Conservation (phyloP, 148 eudicot genomes). For the Chenopodium berlandieri region DNA sequence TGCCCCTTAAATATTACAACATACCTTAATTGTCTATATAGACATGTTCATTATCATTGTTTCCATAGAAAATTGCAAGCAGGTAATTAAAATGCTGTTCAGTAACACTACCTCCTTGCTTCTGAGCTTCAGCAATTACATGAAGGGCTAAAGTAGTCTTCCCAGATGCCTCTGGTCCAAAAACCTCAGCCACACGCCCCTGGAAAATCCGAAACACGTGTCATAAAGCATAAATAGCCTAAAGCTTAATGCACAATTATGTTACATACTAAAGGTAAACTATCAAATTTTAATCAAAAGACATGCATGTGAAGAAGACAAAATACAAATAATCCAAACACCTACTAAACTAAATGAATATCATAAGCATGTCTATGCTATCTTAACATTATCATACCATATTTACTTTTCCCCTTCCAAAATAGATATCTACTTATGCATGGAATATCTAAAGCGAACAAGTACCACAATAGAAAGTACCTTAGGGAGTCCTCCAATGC, state of each 20-base stretch:
- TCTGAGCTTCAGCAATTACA: conserved; percentile 93
- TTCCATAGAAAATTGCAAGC: conserved; percentile 3
- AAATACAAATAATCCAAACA: not conserved
- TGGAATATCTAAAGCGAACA: not conserved
- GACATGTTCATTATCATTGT: not conserved
- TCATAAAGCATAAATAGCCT: not conserved
- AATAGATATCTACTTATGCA: not conserved
- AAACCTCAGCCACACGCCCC: conserved; percentile 97
- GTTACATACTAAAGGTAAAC: not conserved
- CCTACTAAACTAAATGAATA: not conserved
- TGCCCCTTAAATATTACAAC: no score
- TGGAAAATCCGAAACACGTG: conserved; percentile 28
- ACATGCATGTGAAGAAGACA: conserved; percentile 1
- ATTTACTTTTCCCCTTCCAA: not conserved
- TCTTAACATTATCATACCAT: not conserved
- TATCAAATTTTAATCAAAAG: not conserved
- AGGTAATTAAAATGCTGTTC: not conserved
- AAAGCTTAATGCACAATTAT: not conserved
- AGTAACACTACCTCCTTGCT: conserved; percentile 64
- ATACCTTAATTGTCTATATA: no score
- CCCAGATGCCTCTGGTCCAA: conserved; percentile 99
- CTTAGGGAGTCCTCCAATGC: conserved; percentile 96
- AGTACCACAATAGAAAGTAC: conserved; percentile 37
- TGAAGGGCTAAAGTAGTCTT: conserved; percentile 95
- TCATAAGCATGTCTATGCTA: not conserved